These are phyloP conservation scores for Neurospora sublineolata DNA, from an alignment of 495 filamentous ascomycete species.

Conservation along the genomic window DNA sequence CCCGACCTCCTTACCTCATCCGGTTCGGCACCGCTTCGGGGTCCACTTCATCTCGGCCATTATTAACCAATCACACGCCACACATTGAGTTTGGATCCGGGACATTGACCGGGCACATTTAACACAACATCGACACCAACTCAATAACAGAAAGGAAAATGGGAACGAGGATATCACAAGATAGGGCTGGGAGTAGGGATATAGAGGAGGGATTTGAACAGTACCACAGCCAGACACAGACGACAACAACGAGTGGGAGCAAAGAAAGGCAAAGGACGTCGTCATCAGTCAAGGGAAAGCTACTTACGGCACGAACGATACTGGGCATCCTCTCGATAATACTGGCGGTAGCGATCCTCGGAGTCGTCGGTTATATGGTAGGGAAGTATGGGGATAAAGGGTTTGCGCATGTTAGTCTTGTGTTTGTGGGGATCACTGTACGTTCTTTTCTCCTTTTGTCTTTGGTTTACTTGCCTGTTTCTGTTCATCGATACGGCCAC, in stretches of 20 bases:
- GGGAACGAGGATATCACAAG: neutral
- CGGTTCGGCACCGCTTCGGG: neutral
- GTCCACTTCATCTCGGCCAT: neutral
- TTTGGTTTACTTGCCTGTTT: neutral
- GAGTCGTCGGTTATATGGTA: slow-evolving; percentile 12
- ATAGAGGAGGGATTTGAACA: neutral
- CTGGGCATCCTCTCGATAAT: slow-evolving; percentile 3
- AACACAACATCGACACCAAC: neutral
- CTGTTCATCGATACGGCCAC: neutral
- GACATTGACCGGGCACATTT: neutral
- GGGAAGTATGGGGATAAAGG: slow-evolving; percentile 7
- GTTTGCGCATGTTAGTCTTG: slow-evolving; percentile 14
- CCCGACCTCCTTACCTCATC: neutral
- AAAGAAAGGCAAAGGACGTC: neutral
- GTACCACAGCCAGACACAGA: neutral
- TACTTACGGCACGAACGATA: slow-evolving; percentile 6
- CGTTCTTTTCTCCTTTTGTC: neutral
- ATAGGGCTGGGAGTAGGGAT: neutral
- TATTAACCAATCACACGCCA: neutral
- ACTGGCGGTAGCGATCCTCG: slow-evolving; percentile 10
- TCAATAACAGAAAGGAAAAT: neutral
- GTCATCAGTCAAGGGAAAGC: neutral
- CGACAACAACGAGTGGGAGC: neutral
- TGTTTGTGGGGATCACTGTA: slow-evolving; percentile 13
- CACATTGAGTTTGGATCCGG: neutral